These are phyloP conservation scores for Petunia hybrid DNA, from an alignment of 305 asterid genomes.

Conservation along the genomic window DNA sequence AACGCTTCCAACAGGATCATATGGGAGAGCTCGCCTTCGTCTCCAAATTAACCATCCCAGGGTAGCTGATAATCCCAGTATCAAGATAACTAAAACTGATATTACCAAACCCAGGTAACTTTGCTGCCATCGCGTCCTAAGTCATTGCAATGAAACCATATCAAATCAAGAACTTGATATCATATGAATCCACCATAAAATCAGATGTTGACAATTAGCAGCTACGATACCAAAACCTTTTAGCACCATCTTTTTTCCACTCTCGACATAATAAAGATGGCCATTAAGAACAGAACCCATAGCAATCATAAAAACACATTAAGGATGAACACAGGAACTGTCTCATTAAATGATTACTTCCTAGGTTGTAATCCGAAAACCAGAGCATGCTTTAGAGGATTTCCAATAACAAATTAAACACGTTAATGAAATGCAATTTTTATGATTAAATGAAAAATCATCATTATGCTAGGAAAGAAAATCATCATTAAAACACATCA, in stretches of 20 bases:
- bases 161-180: constrained; percentile 2
- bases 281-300: constrained; percentile 18
- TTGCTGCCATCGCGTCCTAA: constrained; percentile 33
- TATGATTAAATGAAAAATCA: not conserved
- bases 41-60: constrained; percentile 36
- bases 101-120: constrained; percentile 14
- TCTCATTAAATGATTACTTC: not conserved
- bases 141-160: constrained; percentile 8
- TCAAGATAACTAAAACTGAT: not conserved
- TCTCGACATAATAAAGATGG: not conserved
- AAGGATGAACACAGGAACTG: not conserved
- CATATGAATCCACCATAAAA: not conserved
- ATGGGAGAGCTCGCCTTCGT: constrained; percentile 16
- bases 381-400: not conserved
- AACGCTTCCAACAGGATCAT: constrained; percentile 30
- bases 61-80: constrained; percentile 35
- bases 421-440: not conserved
- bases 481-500: no score
- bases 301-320: not conserved
- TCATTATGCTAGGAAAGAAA: not conserved
- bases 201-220: not conserved
- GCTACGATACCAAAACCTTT: not conserved
- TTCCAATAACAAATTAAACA: not conserved
- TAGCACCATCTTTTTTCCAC: not conserved
- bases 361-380: not conserved